These are phyloP conservation scores for Davidsoniella neocaledoniae DNA, from an alignment of 2,329 filamentous ascomycete genomes.

Conservation along the genomic window DNA sequence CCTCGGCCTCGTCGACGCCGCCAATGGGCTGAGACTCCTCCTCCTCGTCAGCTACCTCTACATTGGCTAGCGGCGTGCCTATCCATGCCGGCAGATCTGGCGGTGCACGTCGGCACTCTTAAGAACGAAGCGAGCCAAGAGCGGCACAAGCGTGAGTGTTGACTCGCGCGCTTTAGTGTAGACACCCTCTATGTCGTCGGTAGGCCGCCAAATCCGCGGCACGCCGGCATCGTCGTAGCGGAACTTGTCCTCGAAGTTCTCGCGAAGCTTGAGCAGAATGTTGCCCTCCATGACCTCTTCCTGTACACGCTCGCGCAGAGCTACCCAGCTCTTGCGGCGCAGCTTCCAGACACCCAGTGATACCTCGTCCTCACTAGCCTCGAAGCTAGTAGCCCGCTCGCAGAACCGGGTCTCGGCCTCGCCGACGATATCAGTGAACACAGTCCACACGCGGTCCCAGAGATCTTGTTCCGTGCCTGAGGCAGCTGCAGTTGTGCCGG, in stretches of 20 bases:
- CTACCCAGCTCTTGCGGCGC: constrained; percentile 85
- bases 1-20: constrained; percentile 85
- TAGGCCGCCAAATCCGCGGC: constrained; percentile 89
- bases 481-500: constrained; percentile 51
- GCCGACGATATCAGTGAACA: constrained; percentile 66
- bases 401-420: constrained; percentile 77
- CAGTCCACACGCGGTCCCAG: constrained; percentile 88
- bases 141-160: constrained; percentile 75
- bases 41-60: constrained; percentile 72
- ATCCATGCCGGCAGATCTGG: constrained; percentile 79
- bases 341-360: constrained; percentile 85
- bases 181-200: constrained; percentile 89
- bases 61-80: constrained; percentile 56
- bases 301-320: constrained; percentile 76
- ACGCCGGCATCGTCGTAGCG: constrained; percentile 91
- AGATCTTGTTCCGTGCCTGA: constrained; percentile 55
- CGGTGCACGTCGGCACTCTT: constrained; percentile 46
- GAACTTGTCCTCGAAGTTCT: constrained; percentile 99
- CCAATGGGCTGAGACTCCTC: constrained; percentile 81
- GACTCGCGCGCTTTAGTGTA: constrained; percentile 89
- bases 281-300: constrained; percentile 98
- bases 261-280: constrained; percentile 79
- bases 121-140: constrained; percentile 72
- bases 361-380: constrained; percentile 80
- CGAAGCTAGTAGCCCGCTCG: constrained; percentile 80